phyloP scores from a whole-genome alignment of 306 rosid genomes.

The Parietaria judaica region DNA sequence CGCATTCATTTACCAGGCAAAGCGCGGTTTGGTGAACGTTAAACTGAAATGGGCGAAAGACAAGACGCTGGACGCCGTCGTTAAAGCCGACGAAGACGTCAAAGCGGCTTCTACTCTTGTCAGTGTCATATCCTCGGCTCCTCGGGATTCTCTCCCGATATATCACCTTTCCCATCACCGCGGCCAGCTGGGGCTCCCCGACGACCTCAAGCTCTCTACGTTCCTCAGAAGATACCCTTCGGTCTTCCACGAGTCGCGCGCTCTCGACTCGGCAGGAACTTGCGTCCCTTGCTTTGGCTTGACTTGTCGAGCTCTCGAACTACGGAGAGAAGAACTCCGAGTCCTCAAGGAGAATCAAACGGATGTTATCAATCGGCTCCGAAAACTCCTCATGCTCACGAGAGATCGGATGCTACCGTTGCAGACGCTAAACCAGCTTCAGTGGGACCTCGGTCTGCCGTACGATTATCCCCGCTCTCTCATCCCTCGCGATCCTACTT shows the following conservation, averaged over 20 bases:
- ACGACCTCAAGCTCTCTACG: conserved; percentile 53
- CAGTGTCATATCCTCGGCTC: conserved; percentile 44
- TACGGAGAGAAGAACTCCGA: conserved; percentile 33
- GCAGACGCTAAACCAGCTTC: conserved; percentile 77
- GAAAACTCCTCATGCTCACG: conserved; percentile 77
- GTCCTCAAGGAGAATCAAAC: conserved; percentile 25
- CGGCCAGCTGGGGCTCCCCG: conserved; percentile 68
- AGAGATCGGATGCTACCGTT: conserved; percentile 55
- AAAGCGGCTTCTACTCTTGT: conserved; percentile 66
- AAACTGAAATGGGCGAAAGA: conserved; percentile 89
- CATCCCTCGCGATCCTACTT: conserved; percentile 34
- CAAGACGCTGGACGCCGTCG: conserved; percentile 53
- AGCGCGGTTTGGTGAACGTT: conserved; percentile 57
- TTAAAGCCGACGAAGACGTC: conserved; percentile 50
- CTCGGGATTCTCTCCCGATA: conserved; percentile 46
- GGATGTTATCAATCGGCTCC: conserved; percentile 59
- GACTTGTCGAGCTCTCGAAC: conserved; percentile 44
- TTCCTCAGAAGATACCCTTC: conserved; percentile 74
- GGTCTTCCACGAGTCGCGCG: conserved; percentile 48
- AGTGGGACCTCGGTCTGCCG: conserved; percentile 89
- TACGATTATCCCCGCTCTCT: conserved; percentile 60
- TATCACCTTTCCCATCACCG: conserved; percentile 46
- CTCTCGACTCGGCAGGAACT: conserved; percentile 52
- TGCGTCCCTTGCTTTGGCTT: conserved; percentile 61
- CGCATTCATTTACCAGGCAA: conserved; percentile 45